phyloP scores from a whole-genome alignment of 2,329 filamentous ascomycete genomes.

The Exophiala sideris region DNA sequence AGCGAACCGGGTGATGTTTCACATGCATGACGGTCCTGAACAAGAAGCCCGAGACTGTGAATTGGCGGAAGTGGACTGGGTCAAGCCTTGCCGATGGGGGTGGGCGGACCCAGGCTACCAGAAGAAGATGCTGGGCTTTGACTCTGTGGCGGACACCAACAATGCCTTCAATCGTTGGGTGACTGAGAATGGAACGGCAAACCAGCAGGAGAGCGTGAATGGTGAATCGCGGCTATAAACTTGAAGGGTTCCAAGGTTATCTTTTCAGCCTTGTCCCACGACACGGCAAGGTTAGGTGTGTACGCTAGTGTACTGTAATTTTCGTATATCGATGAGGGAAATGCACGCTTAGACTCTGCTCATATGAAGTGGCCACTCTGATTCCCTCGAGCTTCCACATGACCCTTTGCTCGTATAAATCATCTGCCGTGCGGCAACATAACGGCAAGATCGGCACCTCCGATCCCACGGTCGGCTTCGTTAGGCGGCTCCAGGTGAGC shows the following conservation, averaged over 20 bases:
- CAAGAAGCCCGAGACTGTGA: slow-evolving; percentile 8
- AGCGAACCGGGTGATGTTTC: slow-evolving; percentile 7
- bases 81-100: slow-evolving; percentile 6
- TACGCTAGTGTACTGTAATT: too few species aligned
- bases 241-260: background rate
- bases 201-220: background rate
- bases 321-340: too few species aligned
- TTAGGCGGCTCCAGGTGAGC: too few species aligned
- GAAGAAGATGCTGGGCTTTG: slow-evolving; percentile 10
- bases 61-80: slow-evolving; percentile 6
- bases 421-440: too few species aligned
- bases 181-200: background rate
- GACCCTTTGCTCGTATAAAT: too few species aligned
- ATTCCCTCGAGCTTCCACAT: too few species aligned
- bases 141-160: slow-evolving; percentile 7
- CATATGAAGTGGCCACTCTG: too few species aligned
- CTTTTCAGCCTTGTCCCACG: too few species aligned
- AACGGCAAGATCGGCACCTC: too few species aligned
- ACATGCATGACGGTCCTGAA: slow-evolving; percentile 9
- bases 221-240: background rate
- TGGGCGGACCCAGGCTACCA: slow-evolving; percentile 11
- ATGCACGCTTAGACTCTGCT: too few species aligned
- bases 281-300: too few species aligned
- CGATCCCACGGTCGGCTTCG: too few species aligned
- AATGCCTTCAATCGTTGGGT: slow-evolving; percentile 8